phyloP scores from a whole-genome alignment of 805 yeast genomes.

The Ogataea allantospora region DNA sequence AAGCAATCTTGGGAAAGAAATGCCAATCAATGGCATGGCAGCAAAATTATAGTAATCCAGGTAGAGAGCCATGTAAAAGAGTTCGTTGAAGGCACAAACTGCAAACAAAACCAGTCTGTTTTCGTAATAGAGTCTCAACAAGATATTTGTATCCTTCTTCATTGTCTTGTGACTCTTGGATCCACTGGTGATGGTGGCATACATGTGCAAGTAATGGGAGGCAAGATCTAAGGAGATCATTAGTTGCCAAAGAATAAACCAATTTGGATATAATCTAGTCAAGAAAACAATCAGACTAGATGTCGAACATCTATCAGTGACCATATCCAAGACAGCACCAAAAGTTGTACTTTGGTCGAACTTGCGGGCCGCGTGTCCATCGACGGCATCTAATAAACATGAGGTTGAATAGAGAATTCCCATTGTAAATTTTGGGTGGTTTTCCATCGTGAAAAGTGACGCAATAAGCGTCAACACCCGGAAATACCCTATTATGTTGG shows the following conservation, averaged over 20 bases:
- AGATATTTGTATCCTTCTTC: constrained; percentile 63
- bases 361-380: constrained; percentile 91
- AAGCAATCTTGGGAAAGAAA: constrained; percentile 31
- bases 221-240: constrained; percentile 84
- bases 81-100: constrained; percentile 91
- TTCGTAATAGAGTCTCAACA: constrained; percentile 83
- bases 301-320: constrained; percentile 96
- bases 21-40: constrained; percentile 39
- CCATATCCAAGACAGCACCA: constrained; percentile 98
- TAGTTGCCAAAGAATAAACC: constrained; percentile 71
- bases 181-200: constrained; percentile 82
- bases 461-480: constrained; percentile 79
- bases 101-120: constrained; percentile 78
- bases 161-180: constrained; percentile 81
- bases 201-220: constrained; percentile 98
- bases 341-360: constrained; percentile 85
- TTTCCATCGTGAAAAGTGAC: constrained; percentile 78
- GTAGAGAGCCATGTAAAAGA: constrained; percentile 88
- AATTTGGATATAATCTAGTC: constrained; percentile 74
- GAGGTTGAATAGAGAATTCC: constrained; percentile 78
- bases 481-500: constrained; percentile 87
- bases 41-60: constrained; percentile 60
- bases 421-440: constrained; percentile 75
- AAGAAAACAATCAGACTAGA: constrained; percentile 87
- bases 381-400: constrained; percentile 92